These are phyloP conservation scores for Chrysanthemum makinoi DNA, from an alignment of 129 eudicot genomes.

Conservation along the genomic window DNA sequence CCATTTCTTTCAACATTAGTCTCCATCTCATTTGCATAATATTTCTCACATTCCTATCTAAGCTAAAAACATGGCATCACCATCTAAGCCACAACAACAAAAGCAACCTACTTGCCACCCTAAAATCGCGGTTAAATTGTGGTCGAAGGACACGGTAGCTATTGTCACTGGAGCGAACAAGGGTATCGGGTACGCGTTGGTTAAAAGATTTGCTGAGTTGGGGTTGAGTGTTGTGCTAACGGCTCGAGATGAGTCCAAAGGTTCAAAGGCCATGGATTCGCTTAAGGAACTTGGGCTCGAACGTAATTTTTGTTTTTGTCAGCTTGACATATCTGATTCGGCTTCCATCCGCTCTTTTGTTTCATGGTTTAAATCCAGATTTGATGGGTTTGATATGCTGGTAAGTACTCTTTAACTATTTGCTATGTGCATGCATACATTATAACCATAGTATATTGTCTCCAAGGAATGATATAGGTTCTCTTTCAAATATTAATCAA, in stretches of 20 bases:
- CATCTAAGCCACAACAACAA: constrained; percentile 9
- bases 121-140: constrained; percentile 46
- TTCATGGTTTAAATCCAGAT: constrained; percentile 48
- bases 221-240: constrained; percentile 76
- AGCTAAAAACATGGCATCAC: constrained; percentile 17
- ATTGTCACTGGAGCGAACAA: constrained; percentile 88
- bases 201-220: constrained; percentile 57
- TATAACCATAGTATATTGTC: not conserved
- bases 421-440: constrained; percentile 1
- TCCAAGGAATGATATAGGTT: not conserved
- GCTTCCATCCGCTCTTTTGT: constrained; percentile 48
- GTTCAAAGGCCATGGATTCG: constrained; percentile 51
- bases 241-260: constrained; percentile 52
- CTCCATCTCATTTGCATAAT: too few relatives aligned
- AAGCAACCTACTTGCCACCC: not conserved
- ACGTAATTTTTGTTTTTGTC: constrained; percentile 39
- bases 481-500: not conserved
- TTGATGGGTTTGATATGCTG: constrained; percentile 61
- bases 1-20: constrained; percentile 9
- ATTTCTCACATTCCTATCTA: not conserved
- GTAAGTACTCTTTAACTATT: constrained; percentile 42
- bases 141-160: constrained; percentile 75
- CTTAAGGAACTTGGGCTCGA: constrained; percentile 44
- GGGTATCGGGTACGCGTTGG: constrained; percentile 79
- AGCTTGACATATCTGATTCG: constrained; percentile 61